Base-by-base conservation (phyloP, 1,139 yeast species). In the Yamadazyma taylorii region DNA sequence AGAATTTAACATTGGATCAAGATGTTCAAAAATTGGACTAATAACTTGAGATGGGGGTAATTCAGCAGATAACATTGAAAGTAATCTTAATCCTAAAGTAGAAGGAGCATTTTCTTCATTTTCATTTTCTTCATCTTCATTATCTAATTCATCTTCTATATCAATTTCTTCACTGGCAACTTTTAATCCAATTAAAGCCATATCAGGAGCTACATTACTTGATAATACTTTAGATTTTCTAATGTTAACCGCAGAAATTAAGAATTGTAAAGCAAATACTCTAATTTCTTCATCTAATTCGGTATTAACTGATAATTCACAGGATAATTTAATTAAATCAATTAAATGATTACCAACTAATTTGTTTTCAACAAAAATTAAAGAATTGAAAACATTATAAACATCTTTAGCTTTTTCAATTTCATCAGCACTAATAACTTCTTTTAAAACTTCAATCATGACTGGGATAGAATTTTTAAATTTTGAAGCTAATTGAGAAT, bases 21-120 rank as follows among this genome's bases (percentile, higher is more conserved):
- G 66, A 47, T 77, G 75, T 46, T 81, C 87, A 47, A 90, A 73
- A 44, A 92, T 75, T 39, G 96, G 92, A 44, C 73, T 76, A 48
- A 89, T 80, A 42, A 87, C 95, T 63, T 92, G 98, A 34, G 89
- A 78, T 37, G 98, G 96, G 38, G 98, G 96, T 53, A 94, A 73
- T 55, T 84, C 88, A 32, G 83, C 74, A 17, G 97, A 77, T 51
- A 92, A 78, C 55, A 79, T 77, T 39, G 90, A 86, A 39, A 92
- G 64, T 47, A 92, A 72, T 65, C 96, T 79, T 53, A 89, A 75
- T 15, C 95, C 96, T 51, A 88, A 75, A 37, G 84, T 66, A 25
- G 83, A 67, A 42, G 96, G 95, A 40, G 82, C 75, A 53, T 80
- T 85, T 63, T 90, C 97, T 63, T 88, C 96, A 56, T 88, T 89